These are phyloP conservation scores for Rossbeevera mucosa DNA, from an alignment of 768 basidiomycete species.

Conservation along the genomic window DNA sequence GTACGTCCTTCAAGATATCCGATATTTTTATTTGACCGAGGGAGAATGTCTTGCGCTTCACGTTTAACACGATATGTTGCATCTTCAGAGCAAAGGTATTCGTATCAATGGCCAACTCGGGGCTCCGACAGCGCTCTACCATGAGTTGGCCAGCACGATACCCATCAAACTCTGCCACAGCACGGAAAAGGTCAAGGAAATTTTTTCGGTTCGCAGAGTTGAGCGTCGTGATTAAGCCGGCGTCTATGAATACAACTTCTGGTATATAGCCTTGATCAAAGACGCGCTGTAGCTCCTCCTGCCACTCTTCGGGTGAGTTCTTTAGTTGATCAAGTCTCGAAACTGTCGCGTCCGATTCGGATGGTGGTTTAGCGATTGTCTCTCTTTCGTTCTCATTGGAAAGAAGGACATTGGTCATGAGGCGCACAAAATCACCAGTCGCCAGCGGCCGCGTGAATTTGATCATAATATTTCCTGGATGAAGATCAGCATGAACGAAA, in stretches of 20 bases:
- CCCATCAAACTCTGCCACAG: constrained; percentile 95
- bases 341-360: constrained; percentile 60
- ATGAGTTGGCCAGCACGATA: constrained; percentile 93
- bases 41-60: constrained; percentile 96
- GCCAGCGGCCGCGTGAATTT: constrained; percentile 88
- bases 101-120: constrained; percentile 83
- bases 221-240: constrained; percentile 89
- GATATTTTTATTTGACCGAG: constrained; percentile 96
- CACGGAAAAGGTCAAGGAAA: constrained; percentile 95
- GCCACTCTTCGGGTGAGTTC: constrained; percentile 64
- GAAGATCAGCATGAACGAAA: constrained; percentile 90
- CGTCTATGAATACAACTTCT: constrained; percentile 94
- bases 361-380: constrained; percentile 25
- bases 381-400: constrained; percentile 29
- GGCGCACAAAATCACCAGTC: constrained; percentile 57
- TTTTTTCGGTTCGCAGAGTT: constrained; percentile 79
- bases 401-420: constrained; percentile 55
- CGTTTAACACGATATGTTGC: constrained; percentile 89
- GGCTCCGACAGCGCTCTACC: constrained; percentile 90
- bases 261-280: constrained; percentile 76
- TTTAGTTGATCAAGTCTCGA: constrained; percentile 60
- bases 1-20: constrained; percentile 85
- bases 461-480: constrained; percentile 96
- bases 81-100: constrained; percentile 98
- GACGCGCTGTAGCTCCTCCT: constrained; percentile 57